These are phyloP conservation scores for Mycoemilia scoparia DNA, from an alignment of 192 early-diverging fungal species.

Conservation along the genomic window DNA sequence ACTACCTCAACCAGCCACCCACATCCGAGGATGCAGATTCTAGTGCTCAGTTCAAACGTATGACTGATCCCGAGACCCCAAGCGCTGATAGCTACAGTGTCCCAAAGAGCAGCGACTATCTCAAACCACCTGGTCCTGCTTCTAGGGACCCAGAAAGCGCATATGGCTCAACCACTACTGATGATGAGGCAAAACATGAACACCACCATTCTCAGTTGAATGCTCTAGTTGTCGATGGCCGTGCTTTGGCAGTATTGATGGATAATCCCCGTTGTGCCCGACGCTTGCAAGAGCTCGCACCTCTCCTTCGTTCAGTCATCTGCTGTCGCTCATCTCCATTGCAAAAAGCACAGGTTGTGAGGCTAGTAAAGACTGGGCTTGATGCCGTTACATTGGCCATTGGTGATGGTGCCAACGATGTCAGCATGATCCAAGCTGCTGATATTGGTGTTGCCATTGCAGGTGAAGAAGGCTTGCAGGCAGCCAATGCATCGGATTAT, in stretches of 20 bases:
- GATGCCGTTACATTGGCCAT: constrained; percentile 48
- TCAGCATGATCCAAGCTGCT: constrained; percentile 93
- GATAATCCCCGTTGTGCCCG: constrained; percentile 12
- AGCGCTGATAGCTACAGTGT: too few species aligned
- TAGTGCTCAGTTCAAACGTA: too few species aligned
- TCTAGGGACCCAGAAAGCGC: too few species aligned
- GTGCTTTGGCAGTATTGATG: constrained; percentile 32
- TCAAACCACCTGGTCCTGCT: too few species aligned
- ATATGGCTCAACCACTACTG: not conserved
- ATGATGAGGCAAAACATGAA: constrained; percentile 2
- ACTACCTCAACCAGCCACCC: too few species aligned
- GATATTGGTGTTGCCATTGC: constrained; percentile 66
- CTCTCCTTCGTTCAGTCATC: constrained; percentile 67
- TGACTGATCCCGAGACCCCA: too few species aligned
- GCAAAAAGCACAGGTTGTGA: constrained; percentile 91
- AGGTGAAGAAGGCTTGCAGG: constrained; percentile 75
- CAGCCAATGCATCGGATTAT: constrained; percentile 89
- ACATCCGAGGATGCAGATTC: too few species aligned
- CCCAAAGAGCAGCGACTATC: too few species aligned
- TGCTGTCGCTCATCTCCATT: constrained; percentile 85
- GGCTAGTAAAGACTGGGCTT: constrained; percentile 61
- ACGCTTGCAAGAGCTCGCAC: constrained; percentile 42
- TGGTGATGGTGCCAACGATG: constrained; percentile 77
- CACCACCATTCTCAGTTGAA: constrained; percentile 22
- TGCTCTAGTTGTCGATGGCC: constrained; percentile 77